Evolutionary conservation across 1,284 basidiomycete species (phyloP).

Genomic region (Heliocybe sulcata): DNA sequence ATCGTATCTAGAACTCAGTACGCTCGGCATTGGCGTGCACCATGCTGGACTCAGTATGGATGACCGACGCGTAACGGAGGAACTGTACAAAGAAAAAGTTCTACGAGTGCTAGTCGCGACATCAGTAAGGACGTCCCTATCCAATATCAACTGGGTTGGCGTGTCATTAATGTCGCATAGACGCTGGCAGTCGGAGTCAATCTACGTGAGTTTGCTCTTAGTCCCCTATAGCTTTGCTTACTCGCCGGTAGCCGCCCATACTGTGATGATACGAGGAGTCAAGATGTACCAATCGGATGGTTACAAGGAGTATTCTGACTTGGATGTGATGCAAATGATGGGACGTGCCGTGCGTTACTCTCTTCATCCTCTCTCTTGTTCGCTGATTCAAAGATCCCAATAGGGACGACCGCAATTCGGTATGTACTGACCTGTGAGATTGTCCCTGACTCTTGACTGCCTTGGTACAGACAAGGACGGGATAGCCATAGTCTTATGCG

Average conservation of each 20-base stretch:
- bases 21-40: constrained; percentile 74
- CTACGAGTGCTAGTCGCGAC: constrained; percentile 70
- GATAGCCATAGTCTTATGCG: constrained; percentile 75
- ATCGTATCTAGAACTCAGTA: constrained; percentile 40
- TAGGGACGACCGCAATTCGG: constrained; percentile 94
- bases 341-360: constrained; percentile 63
- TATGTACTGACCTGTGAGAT: constrained; percentile 17
- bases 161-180: constrained; percentile 27
- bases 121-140: constrained; percentile 39
- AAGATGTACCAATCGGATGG: constrained; percentile 60
- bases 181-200: constrained; percentile 89
- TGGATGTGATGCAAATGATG: constrained; percentile 84
- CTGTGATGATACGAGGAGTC: constrained; percentile 80
- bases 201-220: constrained; percentile 47
- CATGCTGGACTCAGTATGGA: constrained; percentile 77
- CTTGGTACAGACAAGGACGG: constrained; percentile 60
- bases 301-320: constrained; percentile 70
- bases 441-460: constrained; percentile 1
- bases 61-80: constrained; percentile 68
- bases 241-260: constrained; percentile 54
- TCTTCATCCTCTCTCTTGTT: constrained; percentile 41
- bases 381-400: constrained; percentile 56
- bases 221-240: not conserved
- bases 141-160: not conserved
- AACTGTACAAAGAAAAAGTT: constrained; percentile 56